phyloP scores from a whole-genome alignment of 2,329 filamentous ascomycete genomes.

The Neurospora crassa region DNA sequence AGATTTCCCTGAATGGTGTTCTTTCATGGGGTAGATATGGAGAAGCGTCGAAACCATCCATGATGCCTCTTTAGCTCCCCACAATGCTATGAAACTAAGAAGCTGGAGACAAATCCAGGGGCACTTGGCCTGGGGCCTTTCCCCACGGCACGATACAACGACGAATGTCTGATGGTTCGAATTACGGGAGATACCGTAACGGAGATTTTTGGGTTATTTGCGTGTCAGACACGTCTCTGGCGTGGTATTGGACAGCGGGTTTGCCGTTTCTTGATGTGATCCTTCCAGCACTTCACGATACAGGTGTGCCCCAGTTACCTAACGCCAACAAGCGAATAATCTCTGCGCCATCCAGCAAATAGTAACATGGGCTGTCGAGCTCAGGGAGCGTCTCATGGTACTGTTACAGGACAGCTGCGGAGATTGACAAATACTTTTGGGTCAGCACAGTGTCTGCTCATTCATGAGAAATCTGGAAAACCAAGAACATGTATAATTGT shows the following conservation, averaged over 20 bases:
- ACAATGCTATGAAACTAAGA: background rate
- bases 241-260: background rate
- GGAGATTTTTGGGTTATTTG: background rate
- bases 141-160: background rate
- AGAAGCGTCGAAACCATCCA: no score
- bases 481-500: background rate
- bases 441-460: background rate
- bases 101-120: background rate
- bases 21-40: no score
- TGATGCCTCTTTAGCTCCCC: no score
- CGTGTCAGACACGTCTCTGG: background rate
- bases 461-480: background rate
- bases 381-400: background rate
- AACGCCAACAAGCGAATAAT: background rate
- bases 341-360: background rate
- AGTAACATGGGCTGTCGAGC: background rate
- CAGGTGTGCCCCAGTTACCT: background rate
- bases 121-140: background rate
- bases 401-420: background rate
- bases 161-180: background rate
- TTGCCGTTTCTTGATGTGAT: background rate
- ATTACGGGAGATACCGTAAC: background rate
- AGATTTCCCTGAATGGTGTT: no score
- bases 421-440: background rate
- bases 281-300: background rate